Conservation (phyloP, 495 filamentous ascomycete species). For the Filosporella fistucella region DNA sequence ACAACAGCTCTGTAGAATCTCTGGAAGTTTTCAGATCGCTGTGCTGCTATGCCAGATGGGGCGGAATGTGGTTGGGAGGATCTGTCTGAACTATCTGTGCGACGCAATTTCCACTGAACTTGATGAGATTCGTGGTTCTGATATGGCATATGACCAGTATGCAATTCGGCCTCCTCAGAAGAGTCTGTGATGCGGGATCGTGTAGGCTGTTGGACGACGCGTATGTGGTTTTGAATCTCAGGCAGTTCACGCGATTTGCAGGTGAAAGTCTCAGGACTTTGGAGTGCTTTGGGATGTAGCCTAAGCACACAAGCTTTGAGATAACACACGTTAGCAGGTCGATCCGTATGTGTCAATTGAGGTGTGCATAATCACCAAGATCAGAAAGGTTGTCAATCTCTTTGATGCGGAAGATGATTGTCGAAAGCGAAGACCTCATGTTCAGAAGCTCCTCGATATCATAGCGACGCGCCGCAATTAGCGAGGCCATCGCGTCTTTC, state of each 20-base stretch:
- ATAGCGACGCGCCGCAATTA: constrained; percentile 16
- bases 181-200: too few species aligned
- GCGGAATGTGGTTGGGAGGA: constrained; percentile 37
- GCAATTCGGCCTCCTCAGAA: constrained; percentile 17
- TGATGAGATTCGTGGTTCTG: constrained; percentile 4
- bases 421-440: constrained; percentile 13
- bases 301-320: too few species aligned
- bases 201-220: too few species aligned
- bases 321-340: too few species aligned
- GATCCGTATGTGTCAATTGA: too few species aligned
- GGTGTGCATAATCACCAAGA: constrained; percentile 17
- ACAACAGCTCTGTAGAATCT: constrained; percentile 51
- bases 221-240: too few species aligned
- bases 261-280: too few species aligned
- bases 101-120: constrained; percentile 21
- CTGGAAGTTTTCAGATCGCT: constrained; percentile 49
- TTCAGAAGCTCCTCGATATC: constrained; percentile 7
- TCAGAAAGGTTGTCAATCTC: constrained; percentile 20
- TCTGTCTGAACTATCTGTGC: constrained; percentile 20
- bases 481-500: not conserved
- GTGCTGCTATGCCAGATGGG: constrained; percentile 37
- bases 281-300: too few species aligned
- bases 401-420: constrained; percentile 4
- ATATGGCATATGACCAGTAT: not conserved
- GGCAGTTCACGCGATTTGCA: too few species aligned